These are phyloP conservation scores for Melampsora larici-populina DNA, from an alignment of 1,284 basidiomycete species.

Conservation along the genomic window DNA sequence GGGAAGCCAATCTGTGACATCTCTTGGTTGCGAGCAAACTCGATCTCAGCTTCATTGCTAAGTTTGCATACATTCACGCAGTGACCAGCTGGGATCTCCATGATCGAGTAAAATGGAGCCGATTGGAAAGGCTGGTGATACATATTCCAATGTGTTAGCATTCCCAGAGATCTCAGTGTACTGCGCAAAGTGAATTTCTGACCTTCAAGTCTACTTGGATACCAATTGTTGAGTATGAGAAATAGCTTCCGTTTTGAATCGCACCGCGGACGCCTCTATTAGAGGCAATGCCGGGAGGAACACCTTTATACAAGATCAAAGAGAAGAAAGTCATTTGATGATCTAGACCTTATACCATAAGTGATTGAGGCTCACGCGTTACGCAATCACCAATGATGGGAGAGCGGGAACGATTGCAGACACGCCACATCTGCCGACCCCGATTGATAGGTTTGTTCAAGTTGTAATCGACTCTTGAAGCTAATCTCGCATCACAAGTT, in stretches of 20 bases:
- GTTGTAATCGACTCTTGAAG: conserved; percentile 30
- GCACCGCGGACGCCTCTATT: neutral
- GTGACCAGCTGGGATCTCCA: conserved; percentile 21
- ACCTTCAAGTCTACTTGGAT: conserved; percentile 9
- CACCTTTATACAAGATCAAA: neutral
- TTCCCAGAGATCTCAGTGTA: neutral
- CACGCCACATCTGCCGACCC: conserved; percentile 8
- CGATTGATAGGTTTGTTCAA: conserved; percentile 18
- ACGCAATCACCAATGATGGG: conserved; percentile 17
- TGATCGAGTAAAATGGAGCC: conserved; percentile 20
- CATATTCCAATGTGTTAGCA: neutral
- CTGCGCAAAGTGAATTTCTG: neutral
- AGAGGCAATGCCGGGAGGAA: conserved; percentile 20
- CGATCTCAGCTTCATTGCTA: conserved; percentile 27
- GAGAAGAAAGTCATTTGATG: neutral
- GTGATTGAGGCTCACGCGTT: neutral
- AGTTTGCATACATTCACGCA: conserved; percentile 29
- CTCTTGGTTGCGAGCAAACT: conserved; percentile 24
- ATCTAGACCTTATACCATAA: too few species aligned
- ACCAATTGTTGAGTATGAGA: conserved; percentile 22
- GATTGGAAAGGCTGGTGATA: neutral
- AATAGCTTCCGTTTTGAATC: conserved; percentile 6
- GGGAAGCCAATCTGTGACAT: conserved; percentile 20
- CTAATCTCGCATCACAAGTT: conserved; percentile 16
- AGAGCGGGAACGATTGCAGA: conserved; percentile 4